phyloP scores from a whole-genome alignment of 805 yeast genomes.

The Yamadazyma insecticola region DNA sequence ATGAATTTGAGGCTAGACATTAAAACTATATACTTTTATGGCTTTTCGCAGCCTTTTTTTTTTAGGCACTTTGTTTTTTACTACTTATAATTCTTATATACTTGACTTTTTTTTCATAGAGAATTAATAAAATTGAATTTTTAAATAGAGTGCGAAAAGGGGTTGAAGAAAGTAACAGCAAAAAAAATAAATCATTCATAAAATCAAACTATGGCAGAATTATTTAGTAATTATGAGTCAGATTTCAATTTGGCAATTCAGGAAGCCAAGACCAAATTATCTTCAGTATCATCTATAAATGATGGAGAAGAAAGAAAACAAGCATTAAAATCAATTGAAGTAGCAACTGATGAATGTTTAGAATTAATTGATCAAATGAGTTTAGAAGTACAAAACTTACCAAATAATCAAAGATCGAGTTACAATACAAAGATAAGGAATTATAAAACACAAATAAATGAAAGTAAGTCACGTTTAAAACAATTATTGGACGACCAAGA shows the following conservation, averaged over 20 bases:
- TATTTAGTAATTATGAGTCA: conserved; percentile 60
- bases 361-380: conserved; percentile 84
- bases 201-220: conserved; percentile 36
- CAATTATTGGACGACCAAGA: conserved; percentile 65
- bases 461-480: conserved; percentile 52
- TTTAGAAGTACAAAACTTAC: conserved; percentile 77
- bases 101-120: too few relatives aligned
- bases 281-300: conserved; percentile 27
- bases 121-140: too few relatives aligned
- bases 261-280: conserved; percentile 65
- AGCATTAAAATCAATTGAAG: conserved; percentile 57
- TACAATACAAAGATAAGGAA: conserved; percentile 75
- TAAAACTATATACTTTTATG: too few relatives aligned
- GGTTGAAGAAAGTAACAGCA: too few relatives aligned
- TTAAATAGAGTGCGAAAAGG: too few relatives aligned
- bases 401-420: conserved; percentile 66
- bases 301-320: conserved; percentile 45
- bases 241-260: conserved; percentile 68
- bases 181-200: too few relatives aligned
- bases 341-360: conserved; percentile 71
- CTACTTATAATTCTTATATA: too few relatives aligned
- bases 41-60: too few relatives aligned
- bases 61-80: too few relatives aligned
- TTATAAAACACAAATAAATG: conserved; percentile 56
- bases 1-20: conserved; percentile 52